Conservation (phyloP, 768 basidiomycete species). For the Lentinula sp. region DNA sequence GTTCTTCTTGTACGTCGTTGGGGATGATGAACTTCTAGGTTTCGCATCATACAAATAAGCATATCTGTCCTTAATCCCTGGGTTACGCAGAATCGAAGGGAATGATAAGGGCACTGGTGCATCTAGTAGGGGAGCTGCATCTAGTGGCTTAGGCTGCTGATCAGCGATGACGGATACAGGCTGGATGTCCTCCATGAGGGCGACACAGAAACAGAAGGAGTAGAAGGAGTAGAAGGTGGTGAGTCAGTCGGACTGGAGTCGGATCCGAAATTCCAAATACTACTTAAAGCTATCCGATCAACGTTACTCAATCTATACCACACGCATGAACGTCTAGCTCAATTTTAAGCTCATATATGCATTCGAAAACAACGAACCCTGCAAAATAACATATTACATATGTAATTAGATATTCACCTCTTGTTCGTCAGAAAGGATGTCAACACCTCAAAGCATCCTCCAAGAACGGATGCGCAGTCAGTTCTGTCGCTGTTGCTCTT, state of each 20-base stretch:
- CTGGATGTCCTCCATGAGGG: not conserved
- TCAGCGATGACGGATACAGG: not conserved
- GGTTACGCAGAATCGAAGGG: constrained; percentile 61
- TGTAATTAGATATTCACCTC: too few relatives aligned
- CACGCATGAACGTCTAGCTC: too few relatives aligned
- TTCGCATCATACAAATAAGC: constrained; percentile 38
- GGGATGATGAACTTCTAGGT: constrained; percentile 10
- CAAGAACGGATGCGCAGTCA: not conserved
- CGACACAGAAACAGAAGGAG: not conserved
- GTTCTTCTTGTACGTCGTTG: constrained; percentile 29
- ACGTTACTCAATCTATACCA: too few relatives aligned
- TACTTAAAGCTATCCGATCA: too few relatives aligned
- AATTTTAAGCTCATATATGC: too few relatives aligned
- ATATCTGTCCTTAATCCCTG: constrained; percentile 44
- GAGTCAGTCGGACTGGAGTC: too few relatives aligned
- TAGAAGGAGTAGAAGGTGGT: not conserved
- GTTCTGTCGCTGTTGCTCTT: not conserved
- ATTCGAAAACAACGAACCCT: too few relatives aligned
- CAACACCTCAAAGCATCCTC: not conserved
- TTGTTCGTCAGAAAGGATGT: not conserved
- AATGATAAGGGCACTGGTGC: constrained; percentile 56
- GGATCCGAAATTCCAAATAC: too few relatives aligned
- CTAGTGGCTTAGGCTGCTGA: not conserved
- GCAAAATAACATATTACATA: too few relatives aligned
- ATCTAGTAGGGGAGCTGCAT: not conserved